phyloP scores from a whole-genome alignment of 2,329 filamentous ascomycete species.

The Chaetomium olivaceum region DNA sequence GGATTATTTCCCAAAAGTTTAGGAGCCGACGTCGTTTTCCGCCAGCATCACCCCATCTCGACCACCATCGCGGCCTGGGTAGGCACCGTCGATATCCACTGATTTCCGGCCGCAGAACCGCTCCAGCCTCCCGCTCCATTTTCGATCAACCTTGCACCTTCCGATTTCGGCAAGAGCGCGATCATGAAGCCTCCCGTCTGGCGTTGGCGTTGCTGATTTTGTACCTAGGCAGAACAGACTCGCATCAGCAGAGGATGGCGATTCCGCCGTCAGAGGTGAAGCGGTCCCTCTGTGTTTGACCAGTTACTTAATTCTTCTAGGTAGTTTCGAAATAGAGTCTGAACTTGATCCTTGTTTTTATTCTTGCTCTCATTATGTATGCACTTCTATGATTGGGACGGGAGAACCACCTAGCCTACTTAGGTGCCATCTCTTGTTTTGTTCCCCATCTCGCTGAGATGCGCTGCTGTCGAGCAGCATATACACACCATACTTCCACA shows the following conservation, averaged over 20 bases:
- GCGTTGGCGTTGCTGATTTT: constrained; percentile 22
- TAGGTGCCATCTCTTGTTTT: not conserved
- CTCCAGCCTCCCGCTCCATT: not conserved
- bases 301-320: constrained; percentile 1
- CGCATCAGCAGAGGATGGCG: constrained; percentile 1
- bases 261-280: not conserved
- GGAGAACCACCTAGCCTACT: not conserved
- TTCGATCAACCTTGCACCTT: not conserved
- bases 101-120: constrained; percentile 8
- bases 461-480: not conserved
- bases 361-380: not conserved
- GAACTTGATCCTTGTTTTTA: not conserved
- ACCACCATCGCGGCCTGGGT: not conserved
- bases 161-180: not conserved
- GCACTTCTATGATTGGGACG: not conserved
- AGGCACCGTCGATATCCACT: constrained; percentile 12
- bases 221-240: constrained; percentile 14
- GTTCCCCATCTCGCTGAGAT: not conserved
- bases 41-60: not conserved
- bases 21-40: constrained; percentile 1
- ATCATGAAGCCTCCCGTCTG: constrained; percentile 4
- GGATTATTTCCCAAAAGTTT: constrained; percentile 2
- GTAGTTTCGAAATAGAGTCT: constrained; percentile 5
- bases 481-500: not conserved
- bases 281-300: not conserved